Base-by-base conservation (phyloP, 2,329 filamentous ascomycete genomes). In the Diplodia mutila region DNA sequence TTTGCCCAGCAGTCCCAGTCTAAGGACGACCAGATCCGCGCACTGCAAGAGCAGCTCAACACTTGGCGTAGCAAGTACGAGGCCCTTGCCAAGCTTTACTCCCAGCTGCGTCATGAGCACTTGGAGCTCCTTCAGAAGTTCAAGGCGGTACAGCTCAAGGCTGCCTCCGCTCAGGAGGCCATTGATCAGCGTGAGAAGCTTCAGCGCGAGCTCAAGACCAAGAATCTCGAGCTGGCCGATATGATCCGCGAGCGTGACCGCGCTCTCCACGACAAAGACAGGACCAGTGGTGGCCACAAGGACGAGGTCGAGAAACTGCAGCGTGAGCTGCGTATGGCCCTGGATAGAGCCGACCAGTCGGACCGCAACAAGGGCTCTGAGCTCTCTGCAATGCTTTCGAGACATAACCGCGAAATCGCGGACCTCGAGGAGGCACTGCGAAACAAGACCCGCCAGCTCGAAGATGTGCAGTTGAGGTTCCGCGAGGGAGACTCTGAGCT, bases 41-140 rank as follows among this genome's bases (percentile, higher is more conserved):
- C 95, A 1, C 84, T 99, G 23, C 95, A 98, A 71, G 95, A 98
- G 81, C 95, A 98, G 80, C 91, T 98, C 71, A 97, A 97, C 79
- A 97, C 94, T 0, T 99, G 95, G 95, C 87, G 95, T 68, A 91
- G 91, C 64, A 99, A 99, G 80, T 99, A 99, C 75, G 95, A 99
- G 79, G 92, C 94, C 0, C 83, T 99, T 61, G 95, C 95, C 27
- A 99, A 98, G 82, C 86, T 99, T 16, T 99, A 99, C 81, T 97
- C 94, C 8, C 95, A 99, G 80, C 84, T 99, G 69, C 91, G 95
- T 64, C 91, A 95, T 72, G 95, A 99, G 79, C 95, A 99, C 82
- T 85, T 99, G 37, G 94, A 98, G 75, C 86, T 99, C 16, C 84
- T 99, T 53, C 92, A 97, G 76, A 98, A 96, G 77, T 98, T 97